Evolutionary conservation across 768 basidiomycete species (phyloP).

Genomic region (Crepidotus variabilis): DNA sequence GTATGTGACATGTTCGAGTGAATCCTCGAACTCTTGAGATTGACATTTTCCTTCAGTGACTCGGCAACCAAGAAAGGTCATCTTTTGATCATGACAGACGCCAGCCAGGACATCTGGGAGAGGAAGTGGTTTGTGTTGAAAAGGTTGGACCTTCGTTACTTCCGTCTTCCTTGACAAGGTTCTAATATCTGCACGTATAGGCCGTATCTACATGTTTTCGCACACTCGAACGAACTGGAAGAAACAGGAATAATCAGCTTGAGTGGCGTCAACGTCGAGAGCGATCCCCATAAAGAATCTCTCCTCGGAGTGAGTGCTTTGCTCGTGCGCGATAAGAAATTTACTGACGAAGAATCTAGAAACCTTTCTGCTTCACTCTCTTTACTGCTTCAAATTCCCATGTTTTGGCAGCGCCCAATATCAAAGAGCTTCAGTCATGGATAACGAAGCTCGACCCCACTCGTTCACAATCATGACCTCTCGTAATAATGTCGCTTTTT

Average conservation of each 20-base stretch:
- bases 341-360: slow-evolving; percentile 39
- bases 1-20: slow-evolving; percentile 35
- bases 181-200: slow-evolving; percentile 36
- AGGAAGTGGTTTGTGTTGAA: slow-evolving; percentile 84
- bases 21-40: background rate
- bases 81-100: slow-evolving; percentile 76
- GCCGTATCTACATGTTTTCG: slow-evolving; percentile 87
- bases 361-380: slow-evolving; percentile 82
- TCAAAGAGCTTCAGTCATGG: slow-evolving; percentile 86
- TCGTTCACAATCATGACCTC: slow-evolving; percentile 39
- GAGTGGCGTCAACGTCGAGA: slow-evolving; percentile 78
- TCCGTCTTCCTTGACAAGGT: slow-evolving; percentile 2
- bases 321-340: background rate
- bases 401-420: slow-evolving; percentile 76
- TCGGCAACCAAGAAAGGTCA: slow-evolving; percentile 82
- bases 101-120: slow-evolving; percentile 78
- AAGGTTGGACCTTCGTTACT: slow-evolving; percentile 46
- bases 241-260: slow-evolving; percentile 83
- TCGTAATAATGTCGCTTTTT: background rate
- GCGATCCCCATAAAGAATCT: slow-evolving; percentile 83
- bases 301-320: slow-evolving; percentile 70
- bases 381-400: slow-evolving; percentile 93
- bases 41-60: slow-evolving; percentile 46
- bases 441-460: slow-evolving; percentile 82
- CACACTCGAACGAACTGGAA: slow-evolving; percentile 79